Evolutionary conservation across 2,329 filamentous ascomycete species (phyloP), one percentile per base, ranked within the genome.

Genomic region (Bipolaris victoriae): DNA sequence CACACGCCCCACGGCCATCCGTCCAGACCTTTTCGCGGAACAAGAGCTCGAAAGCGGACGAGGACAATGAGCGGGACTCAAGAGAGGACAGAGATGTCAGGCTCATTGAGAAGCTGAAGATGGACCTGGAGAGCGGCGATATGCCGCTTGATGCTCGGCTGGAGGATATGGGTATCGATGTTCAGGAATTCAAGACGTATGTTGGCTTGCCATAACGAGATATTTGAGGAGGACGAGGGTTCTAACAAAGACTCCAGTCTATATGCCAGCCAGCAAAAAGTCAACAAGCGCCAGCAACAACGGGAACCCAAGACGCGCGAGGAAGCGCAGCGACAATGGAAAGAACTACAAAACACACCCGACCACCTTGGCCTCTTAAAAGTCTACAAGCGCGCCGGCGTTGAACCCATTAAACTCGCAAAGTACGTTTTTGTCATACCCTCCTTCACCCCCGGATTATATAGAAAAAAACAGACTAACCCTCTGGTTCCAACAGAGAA

Each of bases 381-480:
- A 29, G 65, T 70, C 51, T 76, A 70, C 62, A 76, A 75, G 58
- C 57, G 62, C 35, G 65, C 59, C 20, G 73, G 73, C 20, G 48
- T 76, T 2, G 71, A 76, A 49, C 70, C 71, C 7, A 69, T 76
- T 54, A 70, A 73, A 58, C 51, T 75, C 10, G 72, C 72, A 55
- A 73, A 76, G 74, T 76, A 60, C 29, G 67, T 55, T 26, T 9
- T 26, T 9, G 7, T 9, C 26, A 26, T 4, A 5, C 24, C 16
- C 1, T 22, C 1, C 9, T 2, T 15, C 6, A 5, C n/a, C 15
- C 11, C 24, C 5, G 11, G 26, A 20, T 24, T 10, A 29, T 20
- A 1, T 37, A 58, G n/a, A 44, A 26, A 9, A 9, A 26, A 9
- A 56, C 37, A 29, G 39, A 41, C 20, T 22, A 24, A 31, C n/a